Evolutionary conservation across 2,329 filamentous ascomycete species (phyloP).

Genomic region (Venturia pyrina): DNA sequence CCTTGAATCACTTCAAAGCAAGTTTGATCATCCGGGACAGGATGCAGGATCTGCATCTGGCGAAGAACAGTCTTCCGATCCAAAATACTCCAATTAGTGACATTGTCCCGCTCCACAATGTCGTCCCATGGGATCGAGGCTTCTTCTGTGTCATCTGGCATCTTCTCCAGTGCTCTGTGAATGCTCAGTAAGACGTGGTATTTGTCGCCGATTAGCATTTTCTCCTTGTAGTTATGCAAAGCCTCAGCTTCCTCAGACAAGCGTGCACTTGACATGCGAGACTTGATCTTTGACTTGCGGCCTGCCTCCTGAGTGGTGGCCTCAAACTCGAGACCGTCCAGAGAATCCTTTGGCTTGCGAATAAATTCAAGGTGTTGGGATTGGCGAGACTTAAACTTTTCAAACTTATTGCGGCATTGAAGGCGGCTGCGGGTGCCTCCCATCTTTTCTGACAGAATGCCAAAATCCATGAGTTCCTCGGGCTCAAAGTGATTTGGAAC

Average conservation of each 20-base stretch:
- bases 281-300: not conserved
- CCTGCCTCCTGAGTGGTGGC: not conserved
- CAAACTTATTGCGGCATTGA: constrained; percentile 62
- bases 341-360: not conserved
- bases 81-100: not conserved
- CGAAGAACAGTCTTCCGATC: not conserved
- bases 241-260: constrained; percentile 16
- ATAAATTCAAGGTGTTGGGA: not conserved
- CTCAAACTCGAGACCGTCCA: not conserved
- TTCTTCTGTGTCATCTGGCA: not conserved
- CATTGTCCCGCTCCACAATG: not conserved
- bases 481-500: constrained; percentile 23
- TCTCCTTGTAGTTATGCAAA: constrained; percentile 18
- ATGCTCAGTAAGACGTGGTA: constrained; percentile 22
- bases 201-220: constrained; percentile 32
- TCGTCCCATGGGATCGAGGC: not conserved
- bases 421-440: constrained; percentile 50
- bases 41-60: not conserved
- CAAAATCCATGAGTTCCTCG: constrained; percentile 46
- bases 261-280: constrained; percentile 11
- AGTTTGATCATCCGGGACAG: not conserved
- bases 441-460: constrained; percentile 53
- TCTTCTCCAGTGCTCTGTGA: not conserved
- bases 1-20: not conserved
- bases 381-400: constrained; percentile 30